These are phyloP conservation scores for Yamadazyma laniorum DNA, from an alignment of 805 yeast species.

Conservation along the genomic window DNA sequence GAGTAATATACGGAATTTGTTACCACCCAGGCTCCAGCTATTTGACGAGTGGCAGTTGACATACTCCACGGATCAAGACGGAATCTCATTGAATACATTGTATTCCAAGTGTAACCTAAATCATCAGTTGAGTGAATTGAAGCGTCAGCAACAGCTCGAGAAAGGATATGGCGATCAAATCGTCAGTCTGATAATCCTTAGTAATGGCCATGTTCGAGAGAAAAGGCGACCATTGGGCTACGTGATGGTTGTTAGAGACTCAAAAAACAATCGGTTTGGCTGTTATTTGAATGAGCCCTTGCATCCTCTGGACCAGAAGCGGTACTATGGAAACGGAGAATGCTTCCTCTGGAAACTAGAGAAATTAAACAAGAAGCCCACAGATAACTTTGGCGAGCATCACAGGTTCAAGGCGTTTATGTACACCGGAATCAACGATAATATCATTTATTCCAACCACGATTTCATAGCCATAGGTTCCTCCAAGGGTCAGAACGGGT, in stretches of 20 bases:
- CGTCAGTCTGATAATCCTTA: conserved; percentile 31
- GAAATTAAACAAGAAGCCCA: conserved; percentile 11
- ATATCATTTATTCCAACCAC: conserved; percentile 76
- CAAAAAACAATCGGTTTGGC: conserved; percentile 65
- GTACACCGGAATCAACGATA: conserved; percentile 86
- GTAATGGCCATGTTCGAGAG: conserved; percentile 16
- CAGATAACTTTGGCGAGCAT: not conserved
- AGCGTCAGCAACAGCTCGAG: conserved; percentile 18
- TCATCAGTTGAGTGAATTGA: conserved; percentile 25
- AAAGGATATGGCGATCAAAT: conserved; percentile 38
- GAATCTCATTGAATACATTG: conserved; percentile 79
- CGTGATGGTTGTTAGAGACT: conserved; percentile 69
- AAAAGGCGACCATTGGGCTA: conserved; percentile 57
- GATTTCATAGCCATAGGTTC: conserved; percentile 83
- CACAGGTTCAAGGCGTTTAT: conserved; percentile 72
- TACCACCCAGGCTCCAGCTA: conserved; percentile 80
- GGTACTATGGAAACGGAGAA: conserved; percentile 92
- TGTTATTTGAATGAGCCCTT: conserved; percentile 73
- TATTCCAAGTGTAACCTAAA: conserved; percentile 56
- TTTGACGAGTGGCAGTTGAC: conserved; percentile 72
- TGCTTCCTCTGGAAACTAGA: conserved; percentile 89
- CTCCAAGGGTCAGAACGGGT: conserved; percentile 88
- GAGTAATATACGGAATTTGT: conserved; percentile 64
- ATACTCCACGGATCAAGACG: conserved; percentile 90
- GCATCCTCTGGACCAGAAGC: conserved; percentile 65